Evolutionary conservation across 805 yeast species (phyloP).

Genomic region (Wickerhamomyces chaumierensis): DNA sequence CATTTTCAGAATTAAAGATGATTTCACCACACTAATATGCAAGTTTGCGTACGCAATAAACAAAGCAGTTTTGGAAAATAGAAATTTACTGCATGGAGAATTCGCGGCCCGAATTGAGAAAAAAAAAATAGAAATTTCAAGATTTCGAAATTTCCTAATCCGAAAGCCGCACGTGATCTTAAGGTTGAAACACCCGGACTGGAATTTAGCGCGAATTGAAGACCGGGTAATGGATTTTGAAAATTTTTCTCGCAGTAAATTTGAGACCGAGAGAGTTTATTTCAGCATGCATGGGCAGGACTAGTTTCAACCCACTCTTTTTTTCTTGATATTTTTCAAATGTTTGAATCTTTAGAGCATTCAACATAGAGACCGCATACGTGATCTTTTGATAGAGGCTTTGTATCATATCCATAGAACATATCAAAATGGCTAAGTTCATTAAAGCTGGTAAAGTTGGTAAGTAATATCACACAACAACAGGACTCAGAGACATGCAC

Average conservation of each 20-base stretch:
- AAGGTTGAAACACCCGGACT: too few relatives aligned
- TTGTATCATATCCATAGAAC: background rate
- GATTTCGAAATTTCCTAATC: too few relatives aligned
- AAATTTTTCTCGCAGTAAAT: conserved; percentile 4
- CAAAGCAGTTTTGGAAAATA: background rate
- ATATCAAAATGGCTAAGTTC: conserved; percentile 83
- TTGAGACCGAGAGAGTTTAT: conserved; percentile 16
- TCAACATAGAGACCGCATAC: background rate
- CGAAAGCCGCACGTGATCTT: too few relatives aligned
- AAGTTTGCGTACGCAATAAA: too few relatives aligned
- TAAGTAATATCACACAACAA: conserved; percentile 36
- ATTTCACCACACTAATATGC: too few relatives aligned
- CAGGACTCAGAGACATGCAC: background rate
- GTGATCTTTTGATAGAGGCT: background rate
- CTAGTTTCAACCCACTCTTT: conserved; percentile 13
- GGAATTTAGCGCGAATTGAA: too few relatives aligned
- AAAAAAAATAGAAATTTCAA: too few relatives aligned
- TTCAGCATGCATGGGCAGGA: conserved; percentile 9
- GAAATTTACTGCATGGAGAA: too few relatives aligned
- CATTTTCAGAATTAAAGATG: too few relatives aligned
- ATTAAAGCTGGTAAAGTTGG: conserved; percentile 94
- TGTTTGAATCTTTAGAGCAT: background rate
- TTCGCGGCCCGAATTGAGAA: too few relatives aligned
- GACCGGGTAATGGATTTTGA: background rate
- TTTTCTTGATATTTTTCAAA: conserved; percentile 12